Conservation (phyloP, 164 flowering plant genomes). For the Chloranthus sessilifolius region DNA sequence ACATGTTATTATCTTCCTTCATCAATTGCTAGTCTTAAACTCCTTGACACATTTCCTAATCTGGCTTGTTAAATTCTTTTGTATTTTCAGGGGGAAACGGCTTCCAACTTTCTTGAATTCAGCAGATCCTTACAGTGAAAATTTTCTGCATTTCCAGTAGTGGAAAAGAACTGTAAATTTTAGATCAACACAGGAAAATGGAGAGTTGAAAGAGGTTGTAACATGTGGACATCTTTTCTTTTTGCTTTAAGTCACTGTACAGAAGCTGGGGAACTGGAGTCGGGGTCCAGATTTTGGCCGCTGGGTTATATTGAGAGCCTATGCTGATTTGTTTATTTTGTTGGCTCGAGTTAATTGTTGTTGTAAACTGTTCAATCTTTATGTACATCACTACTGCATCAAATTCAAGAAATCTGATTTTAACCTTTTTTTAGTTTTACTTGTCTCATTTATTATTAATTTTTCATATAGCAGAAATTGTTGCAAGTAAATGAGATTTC, state of each 20-base stretch:
- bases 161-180: conserved; percentile 25
- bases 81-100: conserved; percentile 9
- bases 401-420: conserved; percentile 11
- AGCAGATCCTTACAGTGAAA: conserved; percentile 19
- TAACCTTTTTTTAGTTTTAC: not conserved
- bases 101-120: conserved; percentile 19
- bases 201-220: conserved; percentile 15
- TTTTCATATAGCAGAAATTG: not conserved
- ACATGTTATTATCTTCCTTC: not conserved
- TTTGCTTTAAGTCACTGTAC: conserved; percentile 17
- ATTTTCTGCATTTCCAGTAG: conserved; percentile 7
- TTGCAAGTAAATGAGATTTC: not conserved
- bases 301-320: conserved; percentile 8
- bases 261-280: conserved; percentile 18
- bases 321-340: conserved; percentile 1
- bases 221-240: conserved; percentile 9
- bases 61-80: conserved; percentile 1
- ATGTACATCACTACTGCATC: conserved; percentile 22
- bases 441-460: not conserved
- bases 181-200: conserved; percentile 15
- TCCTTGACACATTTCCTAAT: conserved; percentile 2
- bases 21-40: not conserved
- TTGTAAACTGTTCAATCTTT: conserved; percentile 11
- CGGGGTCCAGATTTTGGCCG: conserved; percentile 12
- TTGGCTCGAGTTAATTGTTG: conserved; percentile 9